These are phyloP conservation scores for Metarhizium robertsii DNA, from an alignment of 2,329 filamentous ascomycete species.

Conservation along the genomic window DNA sequence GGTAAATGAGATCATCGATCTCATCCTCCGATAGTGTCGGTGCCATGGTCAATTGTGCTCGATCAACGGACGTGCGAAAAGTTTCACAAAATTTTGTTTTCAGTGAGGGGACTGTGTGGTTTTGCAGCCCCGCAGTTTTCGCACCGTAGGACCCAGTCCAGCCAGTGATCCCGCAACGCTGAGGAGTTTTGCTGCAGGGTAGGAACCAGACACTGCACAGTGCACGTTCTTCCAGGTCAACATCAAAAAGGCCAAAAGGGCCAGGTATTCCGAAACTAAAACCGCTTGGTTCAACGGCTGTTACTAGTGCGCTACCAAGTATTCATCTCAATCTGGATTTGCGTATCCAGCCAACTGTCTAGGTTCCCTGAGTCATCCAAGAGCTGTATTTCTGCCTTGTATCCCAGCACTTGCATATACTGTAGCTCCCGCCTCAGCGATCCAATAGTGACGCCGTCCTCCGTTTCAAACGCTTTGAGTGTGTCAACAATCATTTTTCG, in stretches of 20 bases:
- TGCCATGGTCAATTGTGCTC: conserved; percentile 25
- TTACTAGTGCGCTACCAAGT: background rate
- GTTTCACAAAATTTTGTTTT: conserved; percentile 14
- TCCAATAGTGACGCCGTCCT: background rate
- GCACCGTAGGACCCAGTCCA: conserved; percentile 19
- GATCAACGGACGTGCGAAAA: conserved; percentile 15
- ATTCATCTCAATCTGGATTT: conserved; percentile 18
- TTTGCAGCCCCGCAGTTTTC: conserved; percentile 22
- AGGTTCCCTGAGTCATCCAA: conserved; percentile 48
- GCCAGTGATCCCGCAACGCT: background rate
- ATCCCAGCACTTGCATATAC: conserved; percentile 61
- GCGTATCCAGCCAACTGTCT: conserved; percentile 37
- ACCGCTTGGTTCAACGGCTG: background rate
- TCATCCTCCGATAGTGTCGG: conserved; percentile 62
- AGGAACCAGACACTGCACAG: background rate
- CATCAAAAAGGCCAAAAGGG: too few species aligned
- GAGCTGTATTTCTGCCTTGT: conserved; percentile 71
- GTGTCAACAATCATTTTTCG: conserved; percentile 46
- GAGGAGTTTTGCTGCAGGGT: background rate
- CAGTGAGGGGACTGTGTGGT: conserved; percentile 30
- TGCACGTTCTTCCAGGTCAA: too few species aligned
- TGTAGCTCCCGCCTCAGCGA: conserved; percentile 50
- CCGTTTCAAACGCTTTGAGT: conserved; percentile 32
- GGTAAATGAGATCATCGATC: conserved; percentile 87
- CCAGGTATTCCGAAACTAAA: background rate